phyloP scores from a whole-genome alignment of 2,329 filamentous ascomycete genomes.

The Fusarium cyanostomum region DNA sequence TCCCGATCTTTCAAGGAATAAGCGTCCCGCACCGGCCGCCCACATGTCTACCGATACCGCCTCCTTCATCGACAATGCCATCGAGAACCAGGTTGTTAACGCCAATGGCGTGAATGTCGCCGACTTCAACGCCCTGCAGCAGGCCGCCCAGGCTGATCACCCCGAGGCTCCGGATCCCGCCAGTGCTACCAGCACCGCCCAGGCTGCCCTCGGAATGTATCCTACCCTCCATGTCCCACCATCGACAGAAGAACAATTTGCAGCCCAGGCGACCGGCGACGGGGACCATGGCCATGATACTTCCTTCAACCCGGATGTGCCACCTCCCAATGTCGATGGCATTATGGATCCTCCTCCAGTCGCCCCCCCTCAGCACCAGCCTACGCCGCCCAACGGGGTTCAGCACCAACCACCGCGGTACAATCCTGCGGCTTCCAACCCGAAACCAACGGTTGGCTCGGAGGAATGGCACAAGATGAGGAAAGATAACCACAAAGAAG shows the following conservation, averaged over 20 bases:
- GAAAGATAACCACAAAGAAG: constrained; percentile 99
- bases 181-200: constrained; percentile 67
- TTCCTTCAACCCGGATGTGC: constrained; percentile 47
- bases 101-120: constrained; percentile 59
- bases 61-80: constrained; percentile 64
- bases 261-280: constrained; percentile 57
- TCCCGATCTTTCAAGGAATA: constrained; percentile 60
- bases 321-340: constrained; percentile 43
- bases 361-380: constrained; percentile 42
- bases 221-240: constrained; percentile 67
- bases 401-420: constrained; percentile 48
- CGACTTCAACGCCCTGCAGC: constrained; percentile 66
- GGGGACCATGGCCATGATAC: constrained; percentile 47
- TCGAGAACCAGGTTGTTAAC: constrained; percentile 54
- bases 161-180: constrained; percentile 59
- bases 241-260: constrained; percentile 68
- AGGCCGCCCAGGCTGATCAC: constrained; percentile 60
- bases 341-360: constrained; percentile 43
- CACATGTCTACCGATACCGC: constrained; percentile 59
- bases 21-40: constrained; percentile 58
- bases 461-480: constrained; percentile 98
- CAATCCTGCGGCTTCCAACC: constrained; percentile 52
- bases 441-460: constrained; percentile 91
- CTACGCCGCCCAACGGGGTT: constrained; percentile 53
- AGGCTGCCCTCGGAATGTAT: constrained; percentile 68